phyloP scores from a whole-genome alignment of 1,284 basidiomycete species.

The Austropuccinia psidii region DNA sequence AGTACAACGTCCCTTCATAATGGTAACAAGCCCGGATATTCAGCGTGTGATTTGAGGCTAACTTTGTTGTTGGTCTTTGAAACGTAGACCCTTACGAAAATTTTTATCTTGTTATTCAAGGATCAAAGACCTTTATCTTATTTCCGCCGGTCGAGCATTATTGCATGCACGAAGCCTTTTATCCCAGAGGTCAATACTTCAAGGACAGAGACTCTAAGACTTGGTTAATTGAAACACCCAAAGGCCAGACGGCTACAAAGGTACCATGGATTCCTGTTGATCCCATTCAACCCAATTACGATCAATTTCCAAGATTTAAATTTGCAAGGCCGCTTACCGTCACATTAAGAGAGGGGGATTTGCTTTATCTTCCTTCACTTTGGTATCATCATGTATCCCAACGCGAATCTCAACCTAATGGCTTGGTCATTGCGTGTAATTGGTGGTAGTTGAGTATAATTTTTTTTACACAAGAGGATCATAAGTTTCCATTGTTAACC shows the following conservation, averaged over 20 bases:
- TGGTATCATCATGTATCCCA: slow-evolving; percentile 85
- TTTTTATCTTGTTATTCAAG: slow-evolving; percentile 74
- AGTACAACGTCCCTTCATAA: slow-evolving; percentile 77
- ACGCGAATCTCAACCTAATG: slow-evolving; percentile 26
- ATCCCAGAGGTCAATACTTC: slow-evolving; percentile 6
- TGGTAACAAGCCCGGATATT: slow-evolving; percentile 52
- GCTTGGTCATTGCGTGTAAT: slow-evolving; percentile 30
- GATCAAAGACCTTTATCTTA: slow-evolving; percentile 72
- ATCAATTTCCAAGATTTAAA: slow-evolving; percentile 39
- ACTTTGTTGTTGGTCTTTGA: not conserved
- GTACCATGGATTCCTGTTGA: slow-evolving; percentile 43
- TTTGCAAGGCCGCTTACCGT: slow-evolving; percentile 62
- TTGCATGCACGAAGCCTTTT: slow-evolving; percentile 56
- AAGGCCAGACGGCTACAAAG: not conserved
- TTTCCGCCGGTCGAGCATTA: slow-evolving; percentile 78
- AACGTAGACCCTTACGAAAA: slow-evolving; percentile 78
- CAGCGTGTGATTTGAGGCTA: not conserved
- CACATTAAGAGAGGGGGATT: slow-evolving; percentile 62
- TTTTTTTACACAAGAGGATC: not conserved
- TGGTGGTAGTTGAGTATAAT: slow-evolving; percentile 36
- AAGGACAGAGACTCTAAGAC: slow-evolving; percentile 36
- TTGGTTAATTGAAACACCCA: slow-evolving; percentile 34
- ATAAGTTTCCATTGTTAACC: not conserved
- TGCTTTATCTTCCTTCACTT: slow-evolving; percentile 75
- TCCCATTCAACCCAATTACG: slow-evolving; percentile 38